Evolutionary conservation across 2,329 filamentous ascomycete species (phyloP), one percentile per base, ranked within the genome.

Genomic region (Orbilia ellipsospora): DNA sequence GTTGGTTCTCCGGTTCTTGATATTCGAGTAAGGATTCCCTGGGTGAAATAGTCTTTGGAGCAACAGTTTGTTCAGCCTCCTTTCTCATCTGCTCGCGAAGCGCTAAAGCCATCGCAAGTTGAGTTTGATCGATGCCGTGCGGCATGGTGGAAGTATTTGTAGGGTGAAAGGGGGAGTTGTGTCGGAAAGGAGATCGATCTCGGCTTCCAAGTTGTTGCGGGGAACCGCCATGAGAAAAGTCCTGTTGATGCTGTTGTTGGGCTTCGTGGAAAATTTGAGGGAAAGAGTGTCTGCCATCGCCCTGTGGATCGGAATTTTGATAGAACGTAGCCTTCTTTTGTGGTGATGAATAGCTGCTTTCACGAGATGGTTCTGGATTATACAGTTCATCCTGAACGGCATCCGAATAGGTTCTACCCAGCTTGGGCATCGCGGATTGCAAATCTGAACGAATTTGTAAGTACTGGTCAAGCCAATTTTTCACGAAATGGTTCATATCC

Each of bases 21-120:
- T 94, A 97, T 74, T 97, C 94, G 59, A 97, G 84, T 73, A 96
- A 83, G 0, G 94, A 92, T 80, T 98, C 94, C 83, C 96, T 96
- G 23, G 94, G 95, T 0, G 94, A 98, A 55, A 99, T 97, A 0
- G 94, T 97, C 82, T 92, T 92, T 0, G 88, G 86, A n/a, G 90
- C 86, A 16, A 77, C 81, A 44, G 81, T 78, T 76, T 82, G 78
- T 60, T 83, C 79, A 51, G 84, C 80, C 74, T 83, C 82, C 23
- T 86, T 81, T 62, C 77, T 79, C 57, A 82, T 80, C 56, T 81
- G 67, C 60, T 80, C 80, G 28, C 79, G 77, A 31, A 76, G 66
- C 52, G 78, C 69, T 15, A 78, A 61, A 31, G 78, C 78, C 40
- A 77, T 73, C 2, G 76, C 51, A 16, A 78, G 77, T 28, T 69